A percentile compares a stretch with the other conserved stretches of the same genome.
Conservation (phyloP, 306 rosid species). For the Pueraria montana region DNA sequence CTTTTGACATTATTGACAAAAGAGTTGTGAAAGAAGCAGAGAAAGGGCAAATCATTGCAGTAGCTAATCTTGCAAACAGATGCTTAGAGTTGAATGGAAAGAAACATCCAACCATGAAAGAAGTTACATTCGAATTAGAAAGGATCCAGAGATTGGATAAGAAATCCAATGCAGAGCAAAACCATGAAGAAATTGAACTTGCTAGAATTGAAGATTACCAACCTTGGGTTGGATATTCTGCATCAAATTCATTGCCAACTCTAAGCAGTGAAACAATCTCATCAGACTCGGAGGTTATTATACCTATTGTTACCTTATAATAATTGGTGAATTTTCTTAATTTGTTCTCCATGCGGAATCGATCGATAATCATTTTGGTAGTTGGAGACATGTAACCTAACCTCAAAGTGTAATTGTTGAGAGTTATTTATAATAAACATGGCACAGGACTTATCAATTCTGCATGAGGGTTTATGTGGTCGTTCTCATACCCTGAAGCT, state of each 20-base stretch:
- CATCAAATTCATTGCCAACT: slow-evolving; percentile 2
- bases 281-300: not conserved
- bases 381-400: too few species aligned
- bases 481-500: too few species aligned
- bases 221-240: not conserved
- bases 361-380: too few species aligned
- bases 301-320: not conserved
- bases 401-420: too few species aligned
- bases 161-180: not conserved
- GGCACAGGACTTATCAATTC: too few species aligned
- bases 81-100: slow-evolving; percentile 62
- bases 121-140: slow-evolving; percentile 58
- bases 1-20: slow-evolving; percentile 52
- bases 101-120: slow-evolving; percentile 64
- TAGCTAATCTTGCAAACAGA: slow-evolving; percentile 57
- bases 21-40: slow-evolving; percentile 45
- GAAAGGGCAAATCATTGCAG: slow-evolving; percentile 45
- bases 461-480: too few species aligned
- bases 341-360: too few species aligned
- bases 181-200: slow-evolving; percentile 42
- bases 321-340: not conserved
- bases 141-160: slow-evolving; percentile 27
- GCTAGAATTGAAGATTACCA: slow-evolving; percentile 16
- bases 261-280: not conserved
- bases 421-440: too few species aligned